Evolutionary conservation across 257 asterid genomes (phyloP).

Genomic region (Primulina eburnea): DNA sequence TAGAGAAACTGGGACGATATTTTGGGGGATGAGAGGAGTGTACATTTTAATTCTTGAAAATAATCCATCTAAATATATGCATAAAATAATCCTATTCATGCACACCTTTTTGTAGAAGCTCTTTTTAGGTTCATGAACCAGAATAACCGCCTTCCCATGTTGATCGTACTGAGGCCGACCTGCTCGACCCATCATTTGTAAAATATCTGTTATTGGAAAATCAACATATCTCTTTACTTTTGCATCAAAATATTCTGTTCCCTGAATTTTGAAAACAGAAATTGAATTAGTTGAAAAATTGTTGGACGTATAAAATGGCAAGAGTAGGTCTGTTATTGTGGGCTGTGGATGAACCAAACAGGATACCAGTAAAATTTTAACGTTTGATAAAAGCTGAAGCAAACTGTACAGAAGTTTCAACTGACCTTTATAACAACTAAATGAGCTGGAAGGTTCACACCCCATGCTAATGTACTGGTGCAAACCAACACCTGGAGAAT

Average conservation of each 20-base stretch:
- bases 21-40: conserved; percentile 4
- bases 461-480: conserved; percentile 99
- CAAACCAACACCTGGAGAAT: conserved; percentile 79
- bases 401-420: conserved; percentile 11
- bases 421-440: conserved; percentile 91
- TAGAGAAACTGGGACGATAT: conserved; percentile 69
- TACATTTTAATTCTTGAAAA: conserved; percentile 22
- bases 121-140: conserved; percentile 97
- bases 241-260: conserved; percentile 93
- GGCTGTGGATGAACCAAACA: too few relatives aligned
- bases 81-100: conserved; percentile 3
- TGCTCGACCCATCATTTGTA: conserved; percentile 99
- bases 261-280: conserved; percentile 46
- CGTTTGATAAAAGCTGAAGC: neutral
- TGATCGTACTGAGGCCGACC: conserved; percentile 98
- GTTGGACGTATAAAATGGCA: neutral
- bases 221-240: conserved; percentile 91
- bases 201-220: conserved; percentile 92
- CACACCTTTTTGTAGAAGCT: conserved; percentile 97
- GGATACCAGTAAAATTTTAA: too few relatives aligned
- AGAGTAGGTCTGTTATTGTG: too few relatives aligned
- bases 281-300: neutral
- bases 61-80: conserved; percentile 4
- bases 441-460: conserved; percentile 99
- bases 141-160: conserved; percentile 98